Base-by-base conservation (phyloP, 2,329 filamentous ascomycete genomes). In the Hortaea werneckii region DNA sequence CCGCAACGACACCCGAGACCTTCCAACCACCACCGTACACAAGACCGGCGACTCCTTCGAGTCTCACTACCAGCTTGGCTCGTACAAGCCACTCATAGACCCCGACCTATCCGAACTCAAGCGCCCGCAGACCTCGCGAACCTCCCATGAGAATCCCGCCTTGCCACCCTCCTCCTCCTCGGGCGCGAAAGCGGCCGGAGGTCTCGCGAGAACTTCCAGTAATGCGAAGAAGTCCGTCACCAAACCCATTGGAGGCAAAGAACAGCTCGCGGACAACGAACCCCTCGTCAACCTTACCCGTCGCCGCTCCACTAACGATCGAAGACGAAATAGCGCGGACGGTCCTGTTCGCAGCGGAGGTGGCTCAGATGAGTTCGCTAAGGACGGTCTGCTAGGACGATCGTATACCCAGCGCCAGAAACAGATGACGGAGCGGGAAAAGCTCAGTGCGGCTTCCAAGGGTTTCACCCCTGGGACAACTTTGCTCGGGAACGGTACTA, bases 11-110 rank as follows among this genome's bases (percentile, higher is more conserved):
- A 55, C 96, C 87, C 60, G 85, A 94, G 3, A 89, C 95, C 60
- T 95, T 90, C 94, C 96, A 67, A 83, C 80, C 48, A 87, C 84
- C 1, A 86, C 87, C 39, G 86, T 95, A 55, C 69, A 75, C 5
- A 63, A 69, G 1, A 65, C 80, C 1, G 86, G 85, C 1, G 73
- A 76, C n/a, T 68, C 71, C 10, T 95, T 90, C 67, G 81, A 84
- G 58, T 71, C 76, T 11, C 20, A 20, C 20, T 20, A 20, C 20
- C 20, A 20, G 20, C 20, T 20, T 4, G 20, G 20, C 20, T 20
- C 20, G 20, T 20, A 20, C 20, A 20, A 20, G 4, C 20, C 20
- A 4, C 20, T 20, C 20, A 20, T 20, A 20, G 20, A 20, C 20
- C 20, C 20, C 20, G 20, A 20, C 20, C 20, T 20, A 20, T 20